phyloP scores from a whole-genome alignment of 768 basidiomycete species.

The Basidioascus undulatus region DNA sequence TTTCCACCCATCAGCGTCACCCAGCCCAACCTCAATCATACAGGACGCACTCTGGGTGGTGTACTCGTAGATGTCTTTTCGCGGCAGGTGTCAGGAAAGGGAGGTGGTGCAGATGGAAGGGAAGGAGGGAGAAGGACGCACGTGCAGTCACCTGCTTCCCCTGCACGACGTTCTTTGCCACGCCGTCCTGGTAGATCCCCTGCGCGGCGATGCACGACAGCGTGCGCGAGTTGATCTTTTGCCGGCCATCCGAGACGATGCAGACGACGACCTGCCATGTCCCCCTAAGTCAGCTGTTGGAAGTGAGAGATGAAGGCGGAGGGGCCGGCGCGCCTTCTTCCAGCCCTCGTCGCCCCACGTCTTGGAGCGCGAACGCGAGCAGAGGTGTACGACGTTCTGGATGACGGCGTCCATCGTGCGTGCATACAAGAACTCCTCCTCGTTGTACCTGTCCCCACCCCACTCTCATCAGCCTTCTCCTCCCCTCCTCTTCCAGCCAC shows the following conservation, averaged over 20 bases:
- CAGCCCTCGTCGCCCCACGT: slow-evolving; percentile 95
- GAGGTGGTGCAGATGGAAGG: background rate
- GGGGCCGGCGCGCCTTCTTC: slow-evolving; percentile 39
- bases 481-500: too few relatives aligned
- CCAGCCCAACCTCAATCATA: too few relatives aligned
- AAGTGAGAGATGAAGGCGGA: too few relatives aligned
- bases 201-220: slow-evolving; percentile 72
- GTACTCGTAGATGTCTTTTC: slow-evolving; percentile 72
- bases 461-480: too few relatives aligned
- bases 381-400: slow-evolving; percentile 74
- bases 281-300: background rate
- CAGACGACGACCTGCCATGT: slow-evolving; percentile 49
- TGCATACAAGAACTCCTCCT: slow-evolving; percentile 66
- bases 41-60: slow-evolving; percentile 54
- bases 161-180: slow-evolving; percentile 37
- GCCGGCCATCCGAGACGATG: slow-evolving; percentile 65
- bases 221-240: slow-evolving; percentile 62
- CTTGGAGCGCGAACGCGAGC: slow-evolving; percentile 61
- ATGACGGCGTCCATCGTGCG: slow-evolving; percentile 90
- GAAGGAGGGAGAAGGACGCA: slow-evolving; percentile 11
- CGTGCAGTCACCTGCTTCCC: too few relatives aligned
- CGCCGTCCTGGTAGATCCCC: slow-evolving; percentile 84
- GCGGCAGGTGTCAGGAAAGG: slow-evolving; percentile 30
- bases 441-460: slow-evolving; percentile 6
- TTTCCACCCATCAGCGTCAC: background rate